These are phyloP conservation scores for Zalaria obscura DNA, from an alignment of 2,329 filamentous ascomycete species.

Conservation along the genomic window DNA sequence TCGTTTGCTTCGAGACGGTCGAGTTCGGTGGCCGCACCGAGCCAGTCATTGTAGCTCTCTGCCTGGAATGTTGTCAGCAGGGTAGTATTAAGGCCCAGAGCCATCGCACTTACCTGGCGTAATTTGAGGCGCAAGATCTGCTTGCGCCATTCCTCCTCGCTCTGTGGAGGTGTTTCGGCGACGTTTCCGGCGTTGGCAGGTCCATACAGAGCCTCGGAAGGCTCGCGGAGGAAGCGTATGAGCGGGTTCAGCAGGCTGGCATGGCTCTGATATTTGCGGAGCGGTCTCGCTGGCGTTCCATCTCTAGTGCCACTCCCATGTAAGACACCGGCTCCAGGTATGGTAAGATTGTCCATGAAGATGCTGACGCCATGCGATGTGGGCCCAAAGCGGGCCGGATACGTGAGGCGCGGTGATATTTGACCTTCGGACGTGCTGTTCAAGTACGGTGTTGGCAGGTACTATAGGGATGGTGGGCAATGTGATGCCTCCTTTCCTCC, in stretches of 20 bases:
- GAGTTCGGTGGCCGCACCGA: constrained; percentile 58
- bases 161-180: constrained; percentile 17
- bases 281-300: not conserved
- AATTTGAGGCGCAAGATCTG: constrained; percentile 50
- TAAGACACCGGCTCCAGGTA: not conserved
- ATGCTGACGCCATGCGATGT: not conserved
- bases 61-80: constrained; percentile 35
- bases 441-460: too few species aligned
- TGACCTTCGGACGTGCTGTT: too few species aligned
- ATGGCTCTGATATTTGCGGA: constrained; percentile 7
- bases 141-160: constrained; percentile 25
- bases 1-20: constrained; percentile 71
- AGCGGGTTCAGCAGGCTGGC: constrained; percentile 20
- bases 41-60: constrained; percentile 57
- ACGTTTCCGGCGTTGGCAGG: constrained; percentile 27
- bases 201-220: constrained; percentile 23
- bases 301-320: not conserved
- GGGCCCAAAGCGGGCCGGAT: too few species aligned
- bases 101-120: constrained; percentile 46
- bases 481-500: too few species aligned
- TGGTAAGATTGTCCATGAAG: not conserved
- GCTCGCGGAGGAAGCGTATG: constrained; percentile 20
- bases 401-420: too few species aligned
- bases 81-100: too few species aligned
- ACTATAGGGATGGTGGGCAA: too few species aligned